Conservation (phyloP, 179 eudicot species). For the Heliamphora pulchella region DNA sequence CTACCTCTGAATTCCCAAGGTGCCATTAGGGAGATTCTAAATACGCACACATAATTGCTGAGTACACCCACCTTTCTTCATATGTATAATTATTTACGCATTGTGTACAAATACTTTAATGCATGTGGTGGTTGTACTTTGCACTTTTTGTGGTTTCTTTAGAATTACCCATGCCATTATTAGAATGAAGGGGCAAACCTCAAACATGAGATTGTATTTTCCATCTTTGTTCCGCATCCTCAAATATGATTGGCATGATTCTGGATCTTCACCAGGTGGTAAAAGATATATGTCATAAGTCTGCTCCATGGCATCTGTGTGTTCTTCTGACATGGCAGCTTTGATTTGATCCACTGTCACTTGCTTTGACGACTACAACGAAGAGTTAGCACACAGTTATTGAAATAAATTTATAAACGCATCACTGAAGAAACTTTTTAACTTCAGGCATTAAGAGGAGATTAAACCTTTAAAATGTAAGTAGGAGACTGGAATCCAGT, state of each 20-base stretch:
- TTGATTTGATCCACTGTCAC: conserved; percentile 61
- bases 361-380: conserved; percentile 54
- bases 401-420: background rate
- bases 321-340: conserved; percentile 43
- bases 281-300: conserved; percentile 89
- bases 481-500: conserved; percentile 88
- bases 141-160: too few species aligned
- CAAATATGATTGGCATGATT: conserved; percentile 89
- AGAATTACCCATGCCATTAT: background rate
- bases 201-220: conserved; percentile 97
- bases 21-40: background rate
- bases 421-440: background rate
- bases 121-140: too few species aligned
- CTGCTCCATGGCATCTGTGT: conserved; percentile 56
- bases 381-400: conserved; percentile 9
- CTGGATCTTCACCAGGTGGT: conserved; percentile 99
- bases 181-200: conserved; percentile 42
- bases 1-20: background rate
- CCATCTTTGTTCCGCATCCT: conserved; percentile 97
- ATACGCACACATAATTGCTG: too few species aligned
- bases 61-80: too few species aligned
- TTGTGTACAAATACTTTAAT: too few species aligned
- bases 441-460: conserved; percentile 1
- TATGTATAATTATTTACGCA: too few species aligned
- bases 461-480: conserved; percentile 72